Percentiles rank a stretch among this genome's conserved stretches.
phyloP scores from a whole-genome alignment of 306 rosid species.

The Delonix regia region DNA sequence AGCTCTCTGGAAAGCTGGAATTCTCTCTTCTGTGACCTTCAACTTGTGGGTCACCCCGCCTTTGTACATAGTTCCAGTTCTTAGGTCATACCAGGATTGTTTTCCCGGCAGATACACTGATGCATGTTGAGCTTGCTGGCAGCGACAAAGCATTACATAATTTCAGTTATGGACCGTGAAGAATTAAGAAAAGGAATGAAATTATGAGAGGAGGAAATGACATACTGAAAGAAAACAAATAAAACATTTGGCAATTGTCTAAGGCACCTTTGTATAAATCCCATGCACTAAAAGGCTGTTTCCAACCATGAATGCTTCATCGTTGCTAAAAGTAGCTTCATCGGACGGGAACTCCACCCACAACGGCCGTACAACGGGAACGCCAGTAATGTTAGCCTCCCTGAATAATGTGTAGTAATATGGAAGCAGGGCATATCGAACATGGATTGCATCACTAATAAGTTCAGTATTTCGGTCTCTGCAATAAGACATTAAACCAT shows the following conservation, averaged over 20 bases:
- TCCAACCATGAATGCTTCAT: conserved; percentile 97
- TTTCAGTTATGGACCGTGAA: conserved; percentile 22
- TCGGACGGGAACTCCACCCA: conserved; percentile 99
- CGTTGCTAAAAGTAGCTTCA: conserved; percentile 87
- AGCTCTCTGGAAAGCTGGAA: conserved; percentile 92
- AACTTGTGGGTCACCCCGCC: conserved; percentile 81
- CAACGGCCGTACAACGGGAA: conserved; percentile 86
- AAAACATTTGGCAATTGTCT: conserved; percentile 21
- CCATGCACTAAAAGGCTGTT: conserved; percentile 92
- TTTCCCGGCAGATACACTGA: conserved; percentile 91
- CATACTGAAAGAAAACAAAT: conserved; percentile 12
- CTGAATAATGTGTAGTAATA: conserved; percentile 91
- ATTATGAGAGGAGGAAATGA: neutral
- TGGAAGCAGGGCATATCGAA: conserved; percentile 85
- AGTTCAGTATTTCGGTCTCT: conserved; percentile 79
- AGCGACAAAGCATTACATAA: conserved; percentile 25
- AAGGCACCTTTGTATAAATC: conserved; percentile 83
- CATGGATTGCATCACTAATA: conserved; percentile 82
- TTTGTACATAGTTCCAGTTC: conserved; percentile 70
- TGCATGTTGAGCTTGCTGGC: conserved; percentile 69
- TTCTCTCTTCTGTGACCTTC: conserved; percentile 67
- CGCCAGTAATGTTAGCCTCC: conserved; percentile 89
- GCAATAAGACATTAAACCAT: conserved; percentile 45
- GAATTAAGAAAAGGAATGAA: conserved; percentile 6
- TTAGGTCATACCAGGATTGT: conserved; percentile 84